Percentiles rank a stretch among this genome's conserved stretches.
phyloP scores from a whole-genome alignment of 2,329 filamentous ascomycete genomes.

The Nemania abortiva region DNA sequence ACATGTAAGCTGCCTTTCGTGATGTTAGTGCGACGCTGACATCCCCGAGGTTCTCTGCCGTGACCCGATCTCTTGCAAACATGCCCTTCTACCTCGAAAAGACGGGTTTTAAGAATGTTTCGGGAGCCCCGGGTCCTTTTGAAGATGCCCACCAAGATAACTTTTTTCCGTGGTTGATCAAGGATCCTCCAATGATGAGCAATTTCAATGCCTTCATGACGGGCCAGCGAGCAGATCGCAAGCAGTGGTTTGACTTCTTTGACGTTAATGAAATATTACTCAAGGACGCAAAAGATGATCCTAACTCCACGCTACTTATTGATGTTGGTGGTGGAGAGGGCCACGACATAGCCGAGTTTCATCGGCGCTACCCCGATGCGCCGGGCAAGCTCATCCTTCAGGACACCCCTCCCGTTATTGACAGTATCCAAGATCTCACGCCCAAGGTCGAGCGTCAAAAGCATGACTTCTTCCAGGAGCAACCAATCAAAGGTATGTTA shows the following conservation, averaged over 20 bases:
- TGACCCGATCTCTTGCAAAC: constrained; percentile 36
- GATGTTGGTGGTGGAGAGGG: constrained; percentile 45
- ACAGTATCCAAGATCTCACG: constrained; percentile 44
- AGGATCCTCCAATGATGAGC: constrained; percentile 4
- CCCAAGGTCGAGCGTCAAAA: constrained; percentile 33
- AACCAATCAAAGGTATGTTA: constrained; percentile 34
- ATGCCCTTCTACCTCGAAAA: constrained; percentile 38
- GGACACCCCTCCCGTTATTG: constrained; percentile 41
- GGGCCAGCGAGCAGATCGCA: constrained; percentile 37
- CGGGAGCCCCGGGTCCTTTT: constrained; percentile 34
- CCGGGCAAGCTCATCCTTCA: constrained; percentile 43
- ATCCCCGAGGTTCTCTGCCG: constrained; percentile 25
- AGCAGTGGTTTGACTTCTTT: constrained; percentile 40
- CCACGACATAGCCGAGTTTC: constrained; percentile 42
- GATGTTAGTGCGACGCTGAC: neutral
- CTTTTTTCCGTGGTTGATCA: constrained; percentile 6
- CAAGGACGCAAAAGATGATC: constrained; percentile 24
- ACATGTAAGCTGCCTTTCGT: constrained; percentile 30
- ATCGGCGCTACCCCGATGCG: constrained; percentile 32
- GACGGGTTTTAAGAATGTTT: constrained; percentile 33
- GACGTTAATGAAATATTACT: constrained; percentile 35
- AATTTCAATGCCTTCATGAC: constrained; percentile 42
- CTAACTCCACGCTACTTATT: constrained; percentile 37
- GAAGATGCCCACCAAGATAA: constrained; percentile 32
- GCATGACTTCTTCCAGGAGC: constrained; percentile 33